Percentiles rank a stretch among this genome's conserved stretches.
Evolutionary conservation across 164 flowering plant genomes (phyloP).

Genomic region (Nymphaea colorata): DNA sequence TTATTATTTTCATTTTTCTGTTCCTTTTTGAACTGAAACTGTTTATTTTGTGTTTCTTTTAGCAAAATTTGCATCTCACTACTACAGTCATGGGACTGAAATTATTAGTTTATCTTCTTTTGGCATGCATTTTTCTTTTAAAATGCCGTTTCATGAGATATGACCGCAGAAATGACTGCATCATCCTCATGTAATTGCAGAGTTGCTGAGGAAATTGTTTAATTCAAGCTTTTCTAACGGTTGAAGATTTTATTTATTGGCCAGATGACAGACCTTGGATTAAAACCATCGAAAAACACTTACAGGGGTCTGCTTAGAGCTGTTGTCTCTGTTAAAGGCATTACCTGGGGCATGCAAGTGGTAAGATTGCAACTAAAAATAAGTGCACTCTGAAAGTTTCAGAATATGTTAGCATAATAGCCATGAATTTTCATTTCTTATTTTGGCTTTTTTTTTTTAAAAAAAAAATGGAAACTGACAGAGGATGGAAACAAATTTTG

Average conservation of each 20-base stretch:
- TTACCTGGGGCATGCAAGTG: slow-evolving; percentile 37
- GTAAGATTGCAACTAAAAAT: slow-evolving; percentile 19
- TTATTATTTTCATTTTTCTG: too few relatives aligned
- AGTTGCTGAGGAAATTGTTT: background rate
- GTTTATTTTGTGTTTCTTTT: too few relatives aligned
- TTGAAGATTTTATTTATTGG: background rate
- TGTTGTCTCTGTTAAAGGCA: slow-evolving; percentile 28
- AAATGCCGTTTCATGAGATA: background rate
- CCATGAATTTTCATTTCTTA: background rate
- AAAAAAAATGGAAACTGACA: background rate
- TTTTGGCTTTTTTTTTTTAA: background rate
- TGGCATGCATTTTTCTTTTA: background rate
- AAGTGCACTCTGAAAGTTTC: background rate
- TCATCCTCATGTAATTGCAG: background rate
- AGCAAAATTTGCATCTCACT: too few relatives aligned
- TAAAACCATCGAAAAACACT: slow-evolving; percentile 52
- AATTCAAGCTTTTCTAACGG: background rate
- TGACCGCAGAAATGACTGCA: background rate
- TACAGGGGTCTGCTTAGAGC: slow-evolving; percentile 58
- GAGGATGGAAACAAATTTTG: background rate
- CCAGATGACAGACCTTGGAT: slow-evolving; percentile 68
- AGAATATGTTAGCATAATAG: background rate
- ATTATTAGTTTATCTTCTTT: background rate
- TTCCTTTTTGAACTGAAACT: too few relatives aligned
- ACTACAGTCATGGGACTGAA: too few relatives aligned